Evolutionary conservation across 371 early-diverging fungal genomes (phyloP), one percentile per base, ranked within the genome.

Genomic region (Zancudomyces culisetae): DNA sequence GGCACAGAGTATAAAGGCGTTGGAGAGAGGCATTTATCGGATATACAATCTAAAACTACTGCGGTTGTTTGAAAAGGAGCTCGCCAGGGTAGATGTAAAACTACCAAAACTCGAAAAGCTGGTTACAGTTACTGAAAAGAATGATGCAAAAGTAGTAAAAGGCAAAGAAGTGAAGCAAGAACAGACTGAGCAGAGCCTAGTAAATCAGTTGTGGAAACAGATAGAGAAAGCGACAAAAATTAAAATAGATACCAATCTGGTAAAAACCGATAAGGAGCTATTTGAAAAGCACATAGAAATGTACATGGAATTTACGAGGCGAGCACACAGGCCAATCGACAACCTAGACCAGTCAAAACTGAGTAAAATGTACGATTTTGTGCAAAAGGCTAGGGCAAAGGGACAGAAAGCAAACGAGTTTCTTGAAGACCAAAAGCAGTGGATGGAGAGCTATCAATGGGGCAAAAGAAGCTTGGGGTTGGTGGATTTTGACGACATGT

Each of bases 401-500:
- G 74, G 58, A 20, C 55, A 46, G 51, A 56, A 19, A 48, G 58
- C 45, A 60, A 60, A 39, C 24, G 60, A 43, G 53, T 74, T 52
- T 64, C 70, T 64, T 48, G 64, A 50, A 30, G 4, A 55, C n/a
- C 51, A 45, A 41, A 42, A 45, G 23, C 43, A 59, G 24, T 49
- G 54, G 10, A 48, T 62, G 27, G 60, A 53, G 24, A 55, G 59
- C 35, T 58, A 60, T 45, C 49, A 55, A 29, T 55, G 51, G 19
- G 58, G 48, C 19, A 51, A 55, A 15, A 46, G 50, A 51, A 45
- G 41, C 29, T 56, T 48, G 22, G 43, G 46, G 39, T 23, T 66
- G 73, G 40, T 65, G 63, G 80, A 80, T 49, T 80, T 77, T 60
- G 80, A 78, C 53, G 74, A 75, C 27, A 54, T 80, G 19, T 51